A percentile compares a stretch with the other conserved stretches of the same genome.
Evolutionary conservation across 2,329 filamentous ascomycete species (phyloP).

Genomic region (Acrocalymma vagum): DNA sequence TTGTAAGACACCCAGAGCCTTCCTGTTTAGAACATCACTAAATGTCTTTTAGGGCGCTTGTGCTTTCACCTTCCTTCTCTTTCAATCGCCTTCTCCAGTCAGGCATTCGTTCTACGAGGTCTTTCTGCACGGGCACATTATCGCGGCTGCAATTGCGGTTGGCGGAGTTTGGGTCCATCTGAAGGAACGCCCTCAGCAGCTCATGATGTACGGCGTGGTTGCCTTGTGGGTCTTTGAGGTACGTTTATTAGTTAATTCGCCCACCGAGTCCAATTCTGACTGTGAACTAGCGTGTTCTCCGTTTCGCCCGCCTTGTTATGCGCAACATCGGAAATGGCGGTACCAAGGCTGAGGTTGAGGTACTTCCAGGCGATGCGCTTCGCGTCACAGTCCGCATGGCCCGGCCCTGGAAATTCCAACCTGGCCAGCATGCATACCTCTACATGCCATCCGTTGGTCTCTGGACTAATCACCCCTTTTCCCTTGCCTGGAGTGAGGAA

Average conservation of each 20-base stretch:
- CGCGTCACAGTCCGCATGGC: constrained; percentile 78
- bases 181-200: constrained; percentile 63
- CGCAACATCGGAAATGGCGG: constrained; percentile 73
- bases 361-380: constrained; percentile 77
- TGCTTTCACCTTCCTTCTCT: constrained; percentile 68
- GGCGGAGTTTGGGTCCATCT: constrained; percentile 74
- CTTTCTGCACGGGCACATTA: constrained; percentile 78
- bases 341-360: constrained; percentile 75
- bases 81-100: constrained; percentile 75
- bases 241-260: constrained; percentile 6
- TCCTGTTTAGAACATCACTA: too few species aligned
- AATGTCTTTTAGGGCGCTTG: constrained; percentile 58
- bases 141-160: constrained; percentile 66
- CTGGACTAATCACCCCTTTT: constrained; percentile 82
- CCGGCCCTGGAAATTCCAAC: constrained; percentile 77
- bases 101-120: constrained; percentile 82
- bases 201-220: constrained; percentile 68
- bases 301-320: constrained; percentile 68
- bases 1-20: too few species aligned
- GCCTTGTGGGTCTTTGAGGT: constrained; percentile 72
- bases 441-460: constrained; percentile 77
- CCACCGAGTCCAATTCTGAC: constrained; percentile 10
- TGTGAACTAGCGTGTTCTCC: constrained; percentile 56
- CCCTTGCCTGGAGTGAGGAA: constrained; percentile 79
- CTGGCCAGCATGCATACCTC: constrained; percentile 81